Base-by-base conservation (phyloP, 2,329 filamentous ascomycete species). In the Arthrobotrys conoides region DNA sequence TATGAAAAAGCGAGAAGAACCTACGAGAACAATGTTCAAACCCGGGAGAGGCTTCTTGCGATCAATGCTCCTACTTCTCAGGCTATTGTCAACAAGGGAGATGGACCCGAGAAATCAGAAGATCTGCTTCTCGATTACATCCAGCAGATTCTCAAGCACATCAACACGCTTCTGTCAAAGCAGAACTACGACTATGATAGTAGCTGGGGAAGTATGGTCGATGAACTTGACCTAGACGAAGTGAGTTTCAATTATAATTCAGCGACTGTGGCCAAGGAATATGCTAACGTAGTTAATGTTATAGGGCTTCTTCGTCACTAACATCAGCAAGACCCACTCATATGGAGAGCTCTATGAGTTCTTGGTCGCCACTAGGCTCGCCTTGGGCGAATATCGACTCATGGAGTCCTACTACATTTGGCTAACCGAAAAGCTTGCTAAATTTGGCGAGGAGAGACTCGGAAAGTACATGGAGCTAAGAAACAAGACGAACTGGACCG, bases 301-400 rank as follows among this genome's bases (percentile, higher is more conserved):
- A 38, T 22, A 78, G 75, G 68, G 68, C 5, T 78, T 72, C 46
- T 78, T 78, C 18, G 20, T 78, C 48, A 57, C 57, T 10, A 71
- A 72, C 10, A 30, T 72, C n/a, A 20, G 49, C 24, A 78, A 78
- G 18, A 59, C 57, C 12, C 68, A 78, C 27, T n/a, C 69, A 65
- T 53, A 55, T 18, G 75, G 75, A 49, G 75, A 78, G n/a, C 38
- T 72, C 12, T 78, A 78, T 22, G 30, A 64, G n/a, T 68, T 78
- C 10, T 33, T 78, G 24, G 63, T 78, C 20, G 46, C 75, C 1
- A 41, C 63, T 5, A 65, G 63, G 18, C 53, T 38, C 6, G 14
- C 20, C 27, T 24, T 78, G 8, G 75, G 51, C 14, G 75, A 78
- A 27, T 65, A 65, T 18, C 27, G 75, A 65, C 38, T 72, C 2